Evolutionary conservation across 495 filamentous ascomycete genomes (phyloP).

Genomic region (Aspergillus conjunctus): DNA sequence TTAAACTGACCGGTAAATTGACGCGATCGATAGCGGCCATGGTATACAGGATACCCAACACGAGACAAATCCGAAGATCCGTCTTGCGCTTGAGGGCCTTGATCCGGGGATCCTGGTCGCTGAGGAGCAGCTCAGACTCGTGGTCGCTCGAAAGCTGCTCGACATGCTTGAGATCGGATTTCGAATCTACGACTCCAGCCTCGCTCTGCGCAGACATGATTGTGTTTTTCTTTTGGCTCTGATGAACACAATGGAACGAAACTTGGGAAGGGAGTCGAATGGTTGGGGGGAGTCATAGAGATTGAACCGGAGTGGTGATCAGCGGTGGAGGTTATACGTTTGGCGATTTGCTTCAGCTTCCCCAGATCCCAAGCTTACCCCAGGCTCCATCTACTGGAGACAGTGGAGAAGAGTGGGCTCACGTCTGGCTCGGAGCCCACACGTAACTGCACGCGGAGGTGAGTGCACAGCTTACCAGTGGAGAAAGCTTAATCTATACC

Average conservation of each 20-base stretch:
- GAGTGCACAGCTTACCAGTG: too few relatives aligned
- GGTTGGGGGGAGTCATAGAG: background rate
- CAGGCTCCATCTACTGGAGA: background rate
- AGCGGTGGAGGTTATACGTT: background rate
- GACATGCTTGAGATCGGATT: background rate
- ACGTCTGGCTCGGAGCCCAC: background rate
- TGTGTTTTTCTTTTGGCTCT: background rate
- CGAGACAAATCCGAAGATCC: background rate
- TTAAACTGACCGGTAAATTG: background rate
- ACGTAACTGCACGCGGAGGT: background rate
- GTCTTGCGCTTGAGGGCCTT: background rate
- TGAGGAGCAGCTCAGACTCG: background rate
- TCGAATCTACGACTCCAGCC: background rate
- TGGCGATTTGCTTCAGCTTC: too few relatives aligned
- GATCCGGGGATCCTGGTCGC: background rate
- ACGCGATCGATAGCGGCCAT: background rate
- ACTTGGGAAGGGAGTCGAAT: background rate
- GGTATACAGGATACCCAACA: background rate
- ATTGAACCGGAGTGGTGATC: background rate
- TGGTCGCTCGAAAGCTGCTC: background rate
- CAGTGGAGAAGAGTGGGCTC: background rate
- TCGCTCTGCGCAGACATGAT: background rate
- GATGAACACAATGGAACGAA: background rate
- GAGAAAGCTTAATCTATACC: too few relatives aligned
- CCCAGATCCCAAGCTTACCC: background rate